Base-by-base conservation (phyloP, 139 green algal species). In the Tetraselmis chui region DNA sequence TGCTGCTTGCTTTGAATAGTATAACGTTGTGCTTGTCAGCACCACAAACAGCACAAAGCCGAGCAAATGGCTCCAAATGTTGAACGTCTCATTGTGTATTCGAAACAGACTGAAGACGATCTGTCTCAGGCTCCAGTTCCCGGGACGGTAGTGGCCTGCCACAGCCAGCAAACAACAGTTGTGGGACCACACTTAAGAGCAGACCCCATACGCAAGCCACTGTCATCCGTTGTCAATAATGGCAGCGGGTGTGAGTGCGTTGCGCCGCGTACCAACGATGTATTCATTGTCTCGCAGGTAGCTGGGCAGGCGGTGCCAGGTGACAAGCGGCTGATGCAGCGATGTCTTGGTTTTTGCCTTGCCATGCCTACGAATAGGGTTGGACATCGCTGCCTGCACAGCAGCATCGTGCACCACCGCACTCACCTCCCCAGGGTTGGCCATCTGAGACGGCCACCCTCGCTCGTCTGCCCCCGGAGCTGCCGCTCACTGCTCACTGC, bases 71-170 rank as follows among this genome's bases (percentile, higher is more conserved):
- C 90, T 96, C 91, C 91, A 98, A 0, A 98, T 93, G 82, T 98
- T 98, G 25, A 94, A 89, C 0, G 94, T 97, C 85, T 99, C 96
- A 85, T 99, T 99, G 90, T 99, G 96, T 45, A 97, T 31, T 11
- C 76, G 77, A 77, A 98, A 98, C 0, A 98, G 80, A 18, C 45
- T 67, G 45, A 25, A 67, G 45, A 18, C 45, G 45, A 67, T 67
- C 45, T 67, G 11, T 25, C 45, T 5, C 18, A 67, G 45, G 45
- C 11, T 67, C 45, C 45, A 67, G 45, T 67, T 5, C 45, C 45
- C 45, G 11, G 45, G 45, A 5, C 45, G 45, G 45, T 67, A 67
- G 18, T 67, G 45, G 11, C 45, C 45, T 67, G 45, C 45, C n/a
- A n/a, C n/a, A n/a, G n/a, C n/a, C n/a, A n/a, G n/a, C n/a, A n/a